Conservation (phyloP, 73 alveolate species). For the Paramecium biaurelia region DNA sequence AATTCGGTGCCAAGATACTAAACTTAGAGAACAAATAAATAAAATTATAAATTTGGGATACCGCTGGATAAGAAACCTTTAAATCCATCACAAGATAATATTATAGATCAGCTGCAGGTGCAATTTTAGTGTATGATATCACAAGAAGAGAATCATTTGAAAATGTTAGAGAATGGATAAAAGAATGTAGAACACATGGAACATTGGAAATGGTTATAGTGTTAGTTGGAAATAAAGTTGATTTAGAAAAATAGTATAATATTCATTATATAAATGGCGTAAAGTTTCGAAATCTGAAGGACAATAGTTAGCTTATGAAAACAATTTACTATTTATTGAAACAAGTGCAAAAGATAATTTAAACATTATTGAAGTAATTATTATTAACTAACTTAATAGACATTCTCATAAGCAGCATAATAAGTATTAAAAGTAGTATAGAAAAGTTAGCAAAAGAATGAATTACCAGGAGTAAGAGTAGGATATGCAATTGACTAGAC, state of each 20-base stretch:
- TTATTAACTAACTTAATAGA: neutral
- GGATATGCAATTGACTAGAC: neutral
- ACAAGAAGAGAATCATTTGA: constrained; percentile 72
- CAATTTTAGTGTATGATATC: constrained; percentile 87
- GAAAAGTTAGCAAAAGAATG: neutral
- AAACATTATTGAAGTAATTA: constrained; percentile 68
- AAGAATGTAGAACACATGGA: constrained; percentile 68
- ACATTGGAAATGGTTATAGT: constrained; percentile 48
- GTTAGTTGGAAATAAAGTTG: constrained; percentile 68
- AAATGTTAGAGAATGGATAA: constrained; percentile 66
- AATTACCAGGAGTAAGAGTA: neutral
- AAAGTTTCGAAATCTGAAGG: constrained; percentile 78
- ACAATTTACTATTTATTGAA: constrained; percentile 75
- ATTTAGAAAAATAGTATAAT: constrained; percentile 57
- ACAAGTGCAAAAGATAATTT: constrained; percentile 78
- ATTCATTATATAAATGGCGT: constrained; percentile 45
- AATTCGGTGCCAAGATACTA: constrained; percentile 88
- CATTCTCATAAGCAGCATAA: neutral
- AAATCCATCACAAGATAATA: constrained; percentile 86
- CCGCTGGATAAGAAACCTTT: constrained; percentile 98
- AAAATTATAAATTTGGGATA: constrained; percentile 94
- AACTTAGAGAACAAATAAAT: constrained; percentile 73
- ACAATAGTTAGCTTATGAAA: constrained; percentile 73
- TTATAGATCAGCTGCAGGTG: constrained; percentile 95
- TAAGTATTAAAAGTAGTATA: neutral